Evolutionary conservation across 257 asterid genomes (phyloP), one percentile per base, ranked within the genome.

Genomic region (Lycium barbarum): DNA sequence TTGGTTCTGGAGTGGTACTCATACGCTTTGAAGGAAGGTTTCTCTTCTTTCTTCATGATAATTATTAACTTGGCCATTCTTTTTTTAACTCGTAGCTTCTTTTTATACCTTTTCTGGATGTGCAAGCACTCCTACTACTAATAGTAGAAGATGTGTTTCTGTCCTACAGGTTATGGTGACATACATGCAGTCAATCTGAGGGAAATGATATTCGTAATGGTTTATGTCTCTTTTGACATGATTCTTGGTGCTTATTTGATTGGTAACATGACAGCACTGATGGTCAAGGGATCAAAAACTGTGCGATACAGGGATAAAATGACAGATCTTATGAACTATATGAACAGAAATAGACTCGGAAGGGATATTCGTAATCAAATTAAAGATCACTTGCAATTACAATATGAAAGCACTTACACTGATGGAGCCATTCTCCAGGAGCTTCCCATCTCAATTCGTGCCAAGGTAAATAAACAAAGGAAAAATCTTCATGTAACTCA

Each of bases 261-360:
- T 8, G 99, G 99, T 91, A 96, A 96, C 87, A 96, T 96, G 99
- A 96, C 99, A 18, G 99, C 99, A 12, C 61, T 96, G 90, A 96
- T 96, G 26, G 99, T 96, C 66, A 96, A 95, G 89, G 99, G 99
- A 55, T 93, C 98, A 17, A 96, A 93, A 86, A 96, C 99, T 72
- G 99, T 90, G 86, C 92, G 93, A 85, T 95, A 95, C 71, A 90
- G 99, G 88, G 99, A 96, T 86, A 93, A 87, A 86, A 96, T 95
- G 98, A 91, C 97, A 2, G 98, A 96, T 89, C 85, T 96, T 49
- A 88, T 93, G 87, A 96, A 91, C 84, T 96, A 90, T 87, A 93
- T 93, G 97, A 93, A 94, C 81, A 91, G 95, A 89, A 93, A 96
- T 86, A 93, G 84, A 86, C 90, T 96, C 59, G 98, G 96, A 43